Conservation (phyloP, 805 yeast species). For the Saccharomyces eubayanus region DNA sequence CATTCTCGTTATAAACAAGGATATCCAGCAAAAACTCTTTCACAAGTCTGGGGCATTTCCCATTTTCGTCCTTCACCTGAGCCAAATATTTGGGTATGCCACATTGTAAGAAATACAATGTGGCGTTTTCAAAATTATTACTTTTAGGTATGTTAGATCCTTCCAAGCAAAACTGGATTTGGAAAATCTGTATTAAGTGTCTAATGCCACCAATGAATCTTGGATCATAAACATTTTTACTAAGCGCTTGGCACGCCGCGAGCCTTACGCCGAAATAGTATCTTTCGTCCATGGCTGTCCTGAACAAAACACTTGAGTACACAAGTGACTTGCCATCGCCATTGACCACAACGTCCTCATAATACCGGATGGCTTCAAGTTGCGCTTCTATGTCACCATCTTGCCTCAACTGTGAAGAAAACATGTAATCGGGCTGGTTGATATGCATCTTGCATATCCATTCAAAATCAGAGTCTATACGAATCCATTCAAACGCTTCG, state of each 20-base stretch:
- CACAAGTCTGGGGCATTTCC: conserved; percentile 52
- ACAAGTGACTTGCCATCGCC: conserved; percentile 48
- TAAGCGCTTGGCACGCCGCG: conserved; percentile 77
- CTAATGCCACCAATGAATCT: conserved; percentile 45
- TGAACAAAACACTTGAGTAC: conserved; percentile 65
- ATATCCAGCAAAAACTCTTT: conserved; percentile 59
- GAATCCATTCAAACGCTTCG: conserved; percentile 95
- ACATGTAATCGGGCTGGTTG: conserved; percentile 92
- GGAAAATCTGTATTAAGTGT: conserved; percentile 65
- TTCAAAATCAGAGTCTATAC: conserved; percentile 96
- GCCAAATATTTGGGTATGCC: conserved; percentile 60
- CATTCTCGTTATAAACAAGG: conserved; percentile 77
- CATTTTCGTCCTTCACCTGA: conserved; percentile 50
- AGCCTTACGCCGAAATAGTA: conserved; percentile 84
- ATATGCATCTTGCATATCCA: conserved; percentile 83
- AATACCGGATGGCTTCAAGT: conserved; percentile 67
- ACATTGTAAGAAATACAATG: conserved; percentile 59
- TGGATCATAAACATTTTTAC: conserved; percentile 47
- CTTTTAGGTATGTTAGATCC: conserved; percentile 60
- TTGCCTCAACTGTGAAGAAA: conserved; percentile 82
- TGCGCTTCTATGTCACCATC: conserved; percentile 97
- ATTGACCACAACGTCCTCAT: conserved; percentile 39
- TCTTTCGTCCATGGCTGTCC: conserved; percentile 76
- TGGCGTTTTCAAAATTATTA: conserved; percentile 70
- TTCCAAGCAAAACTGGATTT: conserved; percentile 63